Percentiles rank a stretch among this genome's conserved stretches.
Evolutionary conservation across 352 stramenopile species (phyloP).

Genomic region (Phytopythium boreale): DNA sequence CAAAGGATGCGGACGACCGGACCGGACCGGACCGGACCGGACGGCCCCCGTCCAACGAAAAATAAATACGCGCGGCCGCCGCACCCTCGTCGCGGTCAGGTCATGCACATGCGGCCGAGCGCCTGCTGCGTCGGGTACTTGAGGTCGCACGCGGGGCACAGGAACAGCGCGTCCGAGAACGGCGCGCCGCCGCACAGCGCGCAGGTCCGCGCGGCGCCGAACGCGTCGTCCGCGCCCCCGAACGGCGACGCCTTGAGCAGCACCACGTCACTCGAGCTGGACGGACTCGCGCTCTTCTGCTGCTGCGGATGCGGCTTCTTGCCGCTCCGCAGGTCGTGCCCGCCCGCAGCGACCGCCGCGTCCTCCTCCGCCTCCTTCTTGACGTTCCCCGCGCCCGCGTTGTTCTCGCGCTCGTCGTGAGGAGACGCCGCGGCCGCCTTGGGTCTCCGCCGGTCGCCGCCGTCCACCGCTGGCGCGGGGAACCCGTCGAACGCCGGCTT

Average conservation of each 20-base stretch:
- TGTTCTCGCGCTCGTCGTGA: neutral
- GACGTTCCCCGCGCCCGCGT: neutral
- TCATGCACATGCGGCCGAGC: conserved; percentile 52
- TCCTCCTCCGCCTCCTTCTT: neutral
- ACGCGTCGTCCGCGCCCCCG: conserved; percentile 2
- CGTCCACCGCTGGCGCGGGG: neutral
- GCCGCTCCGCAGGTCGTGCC: neutral
- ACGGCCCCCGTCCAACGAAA: neutral
- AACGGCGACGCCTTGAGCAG: conserved; percentile 25
- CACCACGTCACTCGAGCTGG: conserved; percentile 24
- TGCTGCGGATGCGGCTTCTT: conserved; percentile 2
- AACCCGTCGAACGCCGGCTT: neutral
- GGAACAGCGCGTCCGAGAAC: conserved; percentile 52
- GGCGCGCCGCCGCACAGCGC: conserved; percentile 56
- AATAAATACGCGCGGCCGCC: conserved; percentile 11
- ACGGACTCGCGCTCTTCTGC: neutral
- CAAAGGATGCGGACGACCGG: too few relatives aligned
- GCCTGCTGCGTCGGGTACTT: conserved; percentile 81
- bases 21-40: too few relatives aligned
- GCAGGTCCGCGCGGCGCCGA: conserved; percentile 19
- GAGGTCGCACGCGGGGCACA: conserved; percentile 67
- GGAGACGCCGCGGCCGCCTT: too few relatives aligned
- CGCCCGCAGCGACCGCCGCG: neutral
- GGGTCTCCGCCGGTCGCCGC: neutral
- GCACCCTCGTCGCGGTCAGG: conserved; percentile 12